Conservation (phyloP, 78 protist genomes). For the Dictyostelium brefeldianum region DNA sequence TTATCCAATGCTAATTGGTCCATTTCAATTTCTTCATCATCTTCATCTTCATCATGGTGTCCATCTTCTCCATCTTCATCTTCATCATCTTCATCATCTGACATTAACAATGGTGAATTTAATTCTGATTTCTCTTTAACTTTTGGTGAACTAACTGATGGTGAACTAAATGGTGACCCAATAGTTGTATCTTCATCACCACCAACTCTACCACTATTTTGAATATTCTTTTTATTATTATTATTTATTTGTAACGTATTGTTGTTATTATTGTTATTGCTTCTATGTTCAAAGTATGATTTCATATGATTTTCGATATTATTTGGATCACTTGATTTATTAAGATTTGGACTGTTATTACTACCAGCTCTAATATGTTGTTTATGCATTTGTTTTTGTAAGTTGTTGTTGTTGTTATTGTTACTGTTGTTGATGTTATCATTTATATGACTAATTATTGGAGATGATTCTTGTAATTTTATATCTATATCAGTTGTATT, state of each 20-base stretch:
- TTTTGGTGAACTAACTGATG: background rate
- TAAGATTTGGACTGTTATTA: background rate
- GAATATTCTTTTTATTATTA: too few species aligned
- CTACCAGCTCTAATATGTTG: background rate
- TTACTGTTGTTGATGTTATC: background rate
- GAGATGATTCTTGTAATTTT: background rate
- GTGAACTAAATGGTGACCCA: conserved; percentile 2
- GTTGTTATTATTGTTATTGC: background rate
- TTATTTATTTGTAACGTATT: background rate
- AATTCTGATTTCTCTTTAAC: background rate
- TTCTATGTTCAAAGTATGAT: background rate
- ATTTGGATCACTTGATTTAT: background rate
- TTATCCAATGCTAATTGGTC: background rate
- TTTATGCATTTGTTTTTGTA: background rate
- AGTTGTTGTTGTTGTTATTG: background rate
- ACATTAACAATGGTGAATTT: background rate
- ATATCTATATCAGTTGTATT: too few species aligned
- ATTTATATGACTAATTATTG: background rate
- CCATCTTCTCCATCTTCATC: background rate
- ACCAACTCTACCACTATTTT: background rate
- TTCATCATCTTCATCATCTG: background rate
- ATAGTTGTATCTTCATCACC: conserved; percentile 10
- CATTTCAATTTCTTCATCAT: background rate
- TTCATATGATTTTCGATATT: background rate
- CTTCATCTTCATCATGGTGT: too few species aligned